A percentile compares a stretch with the other conserved stretches of the same genome.
Conservation (phyloP, 139 green algal genomes). For the Coelastrella sp. region DNA sequence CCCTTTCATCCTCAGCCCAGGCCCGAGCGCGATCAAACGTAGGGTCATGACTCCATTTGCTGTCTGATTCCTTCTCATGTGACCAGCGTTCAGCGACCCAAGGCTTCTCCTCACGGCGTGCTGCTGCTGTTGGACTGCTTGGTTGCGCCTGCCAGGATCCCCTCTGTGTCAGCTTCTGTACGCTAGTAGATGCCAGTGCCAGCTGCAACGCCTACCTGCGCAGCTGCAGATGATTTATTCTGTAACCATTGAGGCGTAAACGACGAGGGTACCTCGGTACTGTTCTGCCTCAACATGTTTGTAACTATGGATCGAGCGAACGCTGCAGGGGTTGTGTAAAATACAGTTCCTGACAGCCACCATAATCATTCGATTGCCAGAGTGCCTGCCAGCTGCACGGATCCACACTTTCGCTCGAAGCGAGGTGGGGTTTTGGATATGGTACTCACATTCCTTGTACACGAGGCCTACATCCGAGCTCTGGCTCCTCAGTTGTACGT, state of each 20-base stretch:
- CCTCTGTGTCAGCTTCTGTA: not conserved
- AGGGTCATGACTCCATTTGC: constrained; percentile 34
- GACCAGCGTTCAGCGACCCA: constrained; percentile 38
- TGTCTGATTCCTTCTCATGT: constrained; percentile 18
- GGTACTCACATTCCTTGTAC: too few relatives aligned
- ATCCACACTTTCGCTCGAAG: too few relatives aligned
- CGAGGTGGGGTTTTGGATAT: too few relatives aligned
- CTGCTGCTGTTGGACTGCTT: constrained; percentile 30
- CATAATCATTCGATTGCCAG: too few relatives aligned
- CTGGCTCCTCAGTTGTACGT: too few relatives aligned
- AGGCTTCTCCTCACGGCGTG: constrained; percentile 32
- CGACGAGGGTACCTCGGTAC: not conserved
- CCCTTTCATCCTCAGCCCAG: constrained; percentile 29
- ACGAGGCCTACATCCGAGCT: too few relatives aligned
- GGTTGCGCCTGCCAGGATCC: constrained; percentile 2
- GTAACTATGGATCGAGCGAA: not conserved
- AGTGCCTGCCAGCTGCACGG: too few relatives aligned
- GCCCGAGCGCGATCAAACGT: not conserved
- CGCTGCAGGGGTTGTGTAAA: not conserved
- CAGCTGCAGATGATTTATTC: not conserved
- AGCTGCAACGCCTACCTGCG: not conserved
- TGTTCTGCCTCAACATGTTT: constrained; percentile 15
- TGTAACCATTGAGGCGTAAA: constrained; percentile 20
- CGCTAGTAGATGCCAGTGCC: not conserved
- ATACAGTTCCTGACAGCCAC: too few relatives aligned